Base-by-base conservation (phyloP, 2,329 filamentous ascomycete genomes). In the Colletotrichum euphorbiae region DNA sequence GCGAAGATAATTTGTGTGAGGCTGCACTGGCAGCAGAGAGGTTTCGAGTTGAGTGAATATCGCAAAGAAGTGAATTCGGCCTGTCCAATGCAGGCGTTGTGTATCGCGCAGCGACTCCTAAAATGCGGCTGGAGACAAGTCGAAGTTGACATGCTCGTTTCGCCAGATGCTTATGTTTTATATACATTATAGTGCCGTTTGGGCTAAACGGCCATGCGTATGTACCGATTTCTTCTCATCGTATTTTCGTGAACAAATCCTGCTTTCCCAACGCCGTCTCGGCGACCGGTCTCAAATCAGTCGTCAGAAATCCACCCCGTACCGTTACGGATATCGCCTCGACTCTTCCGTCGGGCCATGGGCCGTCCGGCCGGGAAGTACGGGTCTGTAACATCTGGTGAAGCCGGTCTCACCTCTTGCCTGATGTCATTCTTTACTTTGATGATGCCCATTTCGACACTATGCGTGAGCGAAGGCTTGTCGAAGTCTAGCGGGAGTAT, bases 361-460 rank as follows among this genome's bases (percentile, higher is more conserved):
- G 61, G 65, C 40, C 54, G 17, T 28, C 66, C 66, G 11, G 61
- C 61, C 12, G 66, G 66, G 24, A 69, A 66, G 5, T 69, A 66
- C 12, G 66, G 61, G 21, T 69, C 66, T 33, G 66, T 69, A 6
- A 66, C 61, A 28, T 56, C 51, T n/a, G 52, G 46, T 15, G 66
- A 59, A 11, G 54, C 46, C 42, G 59, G 59, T 19, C 54, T 21
- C 13, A 33, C 38, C 21, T 69, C 62, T 12, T 66, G 59, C 2
- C 50, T 48, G 2, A 40, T 50, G 24, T 69, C 62, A 17, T 66
- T 51, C 36, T 56, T 69, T 13, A 60, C 48, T 12, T 69, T 69
- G 33, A 66, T 66, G 12, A 69, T 56, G n/a, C 66, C 66, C 61
- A 69, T 66, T 28, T 69, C 66, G 31, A 69, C 66, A 48, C 66